phyloP scores from a whole-genome alignment of 495 filamentous ascomycete genomes.

The Aspergillus cristatus region DNA sequence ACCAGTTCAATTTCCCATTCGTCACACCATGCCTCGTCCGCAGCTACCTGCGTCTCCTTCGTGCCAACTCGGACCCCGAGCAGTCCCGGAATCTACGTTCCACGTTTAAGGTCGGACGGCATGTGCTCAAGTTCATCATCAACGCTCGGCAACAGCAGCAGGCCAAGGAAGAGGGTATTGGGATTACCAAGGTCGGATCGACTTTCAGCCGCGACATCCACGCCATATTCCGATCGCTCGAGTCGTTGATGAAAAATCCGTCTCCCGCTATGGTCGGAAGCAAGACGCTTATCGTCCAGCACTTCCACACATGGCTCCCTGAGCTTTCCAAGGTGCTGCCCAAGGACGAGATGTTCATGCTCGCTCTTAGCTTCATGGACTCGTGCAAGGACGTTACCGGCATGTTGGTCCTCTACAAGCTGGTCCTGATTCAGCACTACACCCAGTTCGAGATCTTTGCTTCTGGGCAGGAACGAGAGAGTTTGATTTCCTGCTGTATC shows the following conservation, averaged over 20 bases:
- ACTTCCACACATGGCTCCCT: constrained; percentile 94
- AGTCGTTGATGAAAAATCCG: constrained; percentile 76
- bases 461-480: constrained; percentile 59
- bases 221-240: constrained; percentile 80
- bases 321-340: constrained; percentile 69
- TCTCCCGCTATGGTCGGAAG: constrained; percentile 83
- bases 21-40: constrained; percentile 84
- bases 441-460: constrained; percentile 72
- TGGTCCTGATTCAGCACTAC: constrained; percentile 86
- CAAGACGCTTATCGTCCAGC: constrained; percentile 90
- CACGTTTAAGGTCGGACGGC: constrained; percentile 88
- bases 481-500: constrained; percentile 70
- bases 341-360: constrained; percentile 77
- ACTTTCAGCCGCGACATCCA: constrained; percentile 78
- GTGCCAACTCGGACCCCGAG: constrained; percentile 67
- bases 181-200: constrained; percentile 66
- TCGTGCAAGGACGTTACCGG: constrained; percentile 82
- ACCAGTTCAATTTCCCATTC: constrained; percentile 85
- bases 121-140: constrained; percentile 91
- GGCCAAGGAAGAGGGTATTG: constrained; percentile 79
- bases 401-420: constrained; percentile 88
- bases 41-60: constrained; percentile 74
- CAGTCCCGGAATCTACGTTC: constrained; percentile 77
- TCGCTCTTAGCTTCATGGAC: constrained; percentile 89
- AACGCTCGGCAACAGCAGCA: constrained; percentile 81